Evolutionary conservation across 2,329 filamentous ascomycete genomes (phyloP), one percentile per base, ranked within the genome.

Genomic region (Dothideomycetes sp.): DNA sequence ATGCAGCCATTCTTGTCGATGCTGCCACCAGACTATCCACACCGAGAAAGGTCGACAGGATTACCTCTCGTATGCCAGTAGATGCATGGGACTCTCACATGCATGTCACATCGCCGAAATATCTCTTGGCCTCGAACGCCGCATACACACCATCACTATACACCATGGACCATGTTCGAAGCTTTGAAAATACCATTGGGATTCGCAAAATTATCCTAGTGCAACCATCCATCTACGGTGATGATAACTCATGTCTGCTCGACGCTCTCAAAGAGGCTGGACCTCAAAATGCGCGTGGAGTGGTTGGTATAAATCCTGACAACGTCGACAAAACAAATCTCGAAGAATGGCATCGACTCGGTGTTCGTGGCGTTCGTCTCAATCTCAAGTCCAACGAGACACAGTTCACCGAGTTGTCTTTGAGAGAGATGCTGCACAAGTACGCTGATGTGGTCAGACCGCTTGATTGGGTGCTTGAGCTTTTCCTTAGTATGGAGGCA

Each of bases 41-140:
- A n/a, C n/a, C n/a, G n/a, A n/a, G n/a, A n/a, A n/a, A n/a, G n/a
- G n/a, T n/a, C n/a, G n/a, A n/a, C n/a, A n/a, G n/a, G n/a, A 25
- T 55, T 3, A 49, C 51, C 13, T 30, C 38, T 15, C 49, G 55
- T n/a, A 62, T 69, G 41, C 68, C 70, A 4, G 45, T 48, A 9
- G 60, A 61, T n/a, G 63, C 74, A 41, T 79, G 75, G 74, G 74
- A 78, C 52, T 71, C 68, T 34, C 76, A 80, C 53, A 79, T 80
- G 72, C 76, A 80, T 53, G 67, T 80, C 24, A 64, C 78, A 37
- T 71, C 77, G 38, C 72, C 71, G 0, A 51, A 58, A 15, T 78
- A 72, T 51, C 67, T 71, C 1, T 53, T 77, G 8, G 58, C 63
- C 19, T 44, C 62, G 8, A 51, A 59, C 24, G 74, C 74, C 24